Conservation (phyloP, 1,284 basidiomycete genomes). For the Athelia psychrophila region DNA sequence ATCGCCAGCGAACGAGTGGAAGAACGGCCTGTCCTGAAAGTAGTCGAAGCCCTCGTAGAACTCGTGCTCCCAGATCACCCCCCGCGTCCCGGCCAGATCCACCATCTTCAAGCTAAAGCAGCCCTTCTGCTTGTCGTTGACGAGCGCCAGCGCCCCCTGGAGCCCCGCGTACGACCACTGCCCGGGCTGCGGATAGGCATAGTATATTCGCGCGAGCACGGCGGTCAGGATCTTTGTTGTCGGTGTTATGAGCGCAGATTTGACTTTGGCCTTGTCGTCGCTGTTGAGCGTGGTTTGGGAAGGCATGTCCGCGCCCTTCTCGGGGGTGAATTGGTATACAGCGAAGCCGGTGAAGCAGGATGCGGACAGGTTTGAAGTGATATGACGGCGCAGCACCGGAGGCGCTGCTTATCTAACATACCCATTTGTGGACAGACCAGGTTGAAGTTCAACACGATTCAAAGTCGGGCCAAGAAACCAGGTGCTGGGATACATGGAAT, state of each 20-base stretch:
- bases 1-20: constrained; percentile 92
- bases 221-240: constrained; percentile 76
- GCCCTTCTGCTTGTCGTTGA: constrained; percentile 57
- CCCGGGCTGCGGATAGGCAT: constrained; percentile 70
- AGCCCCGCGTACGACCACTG: constrained; percentile 86
- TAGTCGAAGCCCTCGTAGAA: constrained; percentile 86
- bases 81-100: constrained; percentile 79
- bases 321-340: too few species aligned
- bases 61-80: constrained; percentile 94
- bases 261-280: constrained; percentile 79
- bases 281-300: constrained; percentile 62
- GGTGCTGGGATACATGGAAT: too few species aligned
- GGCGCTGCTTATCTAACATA: too few species aligned
- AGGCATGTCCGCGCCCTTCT: constrained; percentile 51
- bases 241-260: constrained; percentile 54
- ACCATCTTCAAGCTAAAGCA: constrained; percentile 74
- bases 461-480: too few species aligned
- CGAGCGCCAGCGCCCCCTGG: constrained; percentile 80
- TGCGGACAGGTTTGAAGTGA: too few species aligned
- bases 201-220: constrained; percentile 83
- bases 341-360: too few species aligned
- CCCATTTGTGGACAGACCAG: too few species aligned
- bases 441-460: too few species aligned
- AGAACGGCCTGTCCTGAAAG: constrained; percentile 86
- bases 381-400: too few species aligned